Evolutionary conservation across 768 basidiomycete genomes (phyloP), one percentile per base, ranked within the genome.

Genomic region (Pluteus cervinus): DNA sequence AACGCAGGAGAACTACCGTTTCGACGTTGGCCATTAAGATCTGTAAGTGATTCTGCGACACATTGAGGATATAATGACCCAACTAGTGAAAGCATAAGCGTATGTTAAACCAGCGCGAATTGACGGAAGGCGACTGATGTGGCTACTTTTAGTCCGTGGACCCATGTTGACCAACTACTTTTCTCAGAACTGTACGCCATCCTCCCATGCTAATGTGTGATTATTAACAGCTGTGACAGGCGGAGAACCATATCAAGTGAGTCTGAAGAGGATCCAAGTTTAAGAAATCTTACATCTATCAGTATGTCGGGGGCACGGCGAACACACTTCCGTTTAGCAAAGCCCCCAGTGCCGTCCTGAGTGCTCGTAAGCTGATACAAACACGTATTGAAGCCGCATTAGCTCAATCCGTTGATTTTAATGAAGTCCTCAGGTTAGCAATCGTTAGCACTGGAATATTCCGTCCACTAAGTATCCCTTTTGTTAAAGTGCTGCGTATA

Each of bases 31-130:
- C 85, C 86, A 6, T 52, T 88, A 47, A 66, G 75, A 65, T 62
- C 62, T 42, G 86, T 87, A 48, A 59, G 77, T 40, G 47, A 17
- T 34, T 39, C 24, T 22, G 20, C 20, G 30, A n/a, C n/a, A n/a
- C n/a, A n/a, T n/a, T n/a, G n/a, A n/a, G n/a, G n/a, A n/a, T n/a
- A n/a, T n/a, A n/a, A n/a, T n/a, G n/a, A n/a, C n/a, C n/a, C n/a
- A n/a, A n/a, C n/a, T n/a, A n/a, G n/a, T n/a, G n/a, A n/a, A 37
- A 87, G 85, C 80, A 86, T 48, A 84, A 79, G 70, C 76, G 84
- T 85, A 37, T 49, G 33, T 38, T 30, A 9, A 20, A n/a, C n/a
- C n/a, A n/a, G n/a, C n/a, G n/a, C n/a, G n/a, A n/a, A n/a, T n/a
- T n/a, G n/a, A n/a, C n/a, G n/a, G n/a, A n/a, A n/a, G n/a, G n/a